Evolutionary conservation across 164 flowering plant species (phyloP).

Genomic region (Macadamia integrifolia): DNA sequence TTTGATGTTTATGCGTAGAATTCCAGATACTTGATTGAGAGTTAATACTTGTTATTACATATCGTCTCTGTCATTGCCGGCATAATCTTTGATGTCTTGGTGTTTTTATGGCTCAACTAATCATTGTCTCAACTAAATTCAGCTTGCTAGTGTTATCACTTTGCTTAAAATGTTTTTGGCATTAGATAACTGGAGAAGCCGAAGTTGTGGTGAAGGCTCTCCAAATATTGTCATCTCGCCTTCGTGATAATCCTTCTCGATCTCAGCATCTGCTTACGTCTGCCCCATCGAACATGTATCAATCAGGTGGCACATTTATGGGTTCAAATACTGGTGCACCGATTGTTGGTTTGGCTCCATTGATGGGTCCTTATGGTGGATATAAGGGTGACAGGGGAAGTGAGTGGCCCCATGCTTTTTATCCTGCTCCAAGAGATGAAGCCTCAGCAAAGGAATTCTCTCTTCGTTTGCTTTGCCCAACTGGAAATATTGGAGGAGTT

Average conservation of each 20-base stretch:
- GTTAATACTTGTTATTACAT: too few relatives aligned
- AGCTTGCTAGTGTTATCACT: too few relatives aligned
- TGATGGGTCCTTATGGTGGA: conserved; percentile 71
- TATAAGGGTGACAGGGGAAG: conserved; percentile 61
- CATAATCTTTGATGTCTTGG: too few relatives aligned
- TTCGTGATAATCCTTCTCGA: conserved; percentile 90
- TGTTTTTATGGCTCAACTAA: too few relatives aligned
- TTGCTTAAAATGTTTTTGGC: neutral
- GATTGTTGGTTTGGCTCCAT: conserved; percentile 66
- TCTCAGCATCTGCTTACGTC: conserved; percentile 77
- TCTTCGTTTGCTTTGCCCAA: conserved; percentile 72
- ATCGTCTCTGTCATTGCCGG: too few relatives aligned
- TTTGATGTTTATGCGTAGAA: too few relatives aligned
- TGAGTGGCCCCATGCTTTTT: conserved; percentile 62
- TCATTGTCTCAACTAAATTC: too few relatives aligned
- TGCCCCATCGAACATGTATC: conserved; percentile 36
- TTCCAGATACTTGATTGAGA: too few relatives aligned
- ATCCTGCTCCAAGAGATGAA: conserved; percentile 67
- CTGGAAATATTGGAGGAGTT: conserved; percentile 77
- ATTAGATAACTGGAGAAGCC: conserved; percentile 65
- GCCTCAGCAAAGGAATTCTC: conserved; percentile 70
- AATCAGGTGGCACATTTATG: conserved; percentile 49
- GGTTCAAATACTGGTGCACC: conserved; percentile 59
- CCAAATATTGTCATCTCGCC: conserved; percentile 56
- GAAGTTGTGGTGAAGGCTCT: conserved; percentile 63